A percentile compares a stretch with the other conserved stretches of the same genome.
Evolutionary conservation across 331 rosid genomes (phyloP).

Genomic region (Rhamnella rubrinervis): DNA sequence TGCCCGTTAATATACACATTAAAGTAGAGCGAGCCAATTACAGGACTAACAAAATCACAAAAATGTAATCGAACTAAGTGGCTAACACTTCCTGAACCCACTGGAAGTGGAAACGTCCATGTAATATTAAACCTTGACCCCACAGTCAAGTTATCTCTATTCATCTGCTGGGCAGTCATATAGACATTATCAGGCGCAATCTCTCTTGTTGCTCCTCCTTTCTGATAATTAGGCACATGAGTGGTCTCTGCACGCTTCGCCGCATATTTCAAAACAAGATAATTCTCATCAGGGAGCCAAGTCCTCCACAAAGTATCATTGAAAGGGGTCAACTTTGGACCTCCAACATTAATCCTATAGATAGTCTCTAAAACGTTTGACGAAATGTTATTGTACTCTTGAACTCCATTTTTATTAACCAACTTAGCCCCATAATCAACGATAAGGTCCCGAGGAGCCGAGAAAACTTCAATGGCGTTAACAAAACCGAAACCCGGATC

Average conservation of each 20-base stretch:
- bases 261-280: constrained; percentile 57
- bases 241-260: constrained; percentile 58
- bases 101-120: constrained; percentile 77
- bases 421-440: constrained; percentile 64
- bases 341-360: constrained; percentile 92
- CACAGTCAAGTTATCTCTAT: constrained; percentile 46
- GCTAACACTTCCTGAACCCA: constrained; percentile 37
- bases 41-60: constrained; percentile 78
- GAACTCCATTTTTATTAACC: constrained; percentile 46
- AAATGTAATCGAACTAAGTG: constrained; percentile 86
- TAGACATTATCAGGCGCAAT: constrained; percentile 82
- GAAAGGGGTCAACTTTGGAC: constrained; percentile 77
- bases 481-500: constrained; percentile 63
- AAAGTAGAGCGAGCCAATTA: constrained; percentile 65
- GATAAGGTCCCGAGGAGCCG: constrained; percentile 74
- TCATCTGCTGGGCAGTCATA: constrained; percentile 92
- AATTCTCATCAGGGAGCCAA: constrained; percentile 88
- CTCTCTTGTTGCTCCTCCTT: constrained; percentile 65
- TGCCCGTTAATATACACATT: constrained; percentile 76
- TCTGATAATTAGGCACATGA: constrained; percentile 65
- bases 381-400: constrained; percentile 56
- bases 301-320: constrained; percentile 95
- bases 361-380: constrained; percentile 77
- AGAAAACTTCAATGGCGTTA: constrained; percentile 80
- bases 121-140: constrained; percentile 69